These are phyloP conservation scores for Gossypium longicalyx DNA, from an alignment of 345 rosid genomes.

Conservation along the genomic window DNA sequence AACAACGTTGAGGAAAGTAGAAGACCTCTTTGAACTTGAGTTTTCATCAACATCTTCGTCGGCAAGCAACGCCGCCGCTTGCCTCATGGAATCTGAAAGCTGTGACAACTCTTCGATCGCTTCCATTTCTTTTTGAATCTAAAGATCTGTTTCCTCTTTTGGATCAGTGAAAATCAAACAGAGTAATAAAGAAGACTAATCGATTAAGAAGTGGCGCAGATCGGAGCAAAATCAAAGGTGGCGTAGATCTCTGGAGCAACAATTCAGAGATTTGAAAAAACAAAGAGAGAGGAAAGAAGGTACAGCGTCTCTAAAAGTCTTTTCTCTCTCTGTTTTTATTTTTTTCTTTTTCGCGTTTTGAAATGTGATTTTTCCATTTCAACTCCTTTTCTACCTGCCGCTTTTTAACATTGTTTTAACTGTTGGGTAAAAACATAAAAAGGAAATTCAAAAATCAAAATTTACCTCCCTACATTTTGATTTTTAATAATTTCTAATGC, in stretches of 20 bases:
- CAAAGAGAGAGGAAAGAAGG: constrained; percentile 9
- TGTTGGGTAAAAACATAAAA: background rate
- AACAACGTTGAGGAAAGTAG: constrained; percentile 82
- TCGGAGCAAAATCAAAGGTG: background rate
- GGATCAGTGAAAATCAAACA: background rate
- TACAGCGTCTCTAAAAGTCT: constrained; percentile 1
- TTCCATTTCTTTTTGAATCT: constrained; percentile 45
- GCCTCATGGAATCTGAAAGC: constrained; percentile 82
- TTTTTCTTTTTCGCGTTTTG: background rate
- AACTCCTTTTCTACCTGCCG: constrained; percentile 10
- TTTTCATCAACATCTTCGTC: constrained; percentile 89
- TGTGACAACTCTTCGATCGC: constrained; percentile 84
- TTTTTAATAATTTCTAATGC: too few species aligned
- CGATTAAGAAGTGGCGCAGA: background rate
- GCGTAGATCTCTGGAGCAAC: background rate
- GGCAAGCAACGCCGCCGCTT: constrained; percentile 71
- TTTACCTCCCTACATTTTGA: too few species aligned
- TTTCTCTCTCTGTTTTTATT: constrained; percentile 2
- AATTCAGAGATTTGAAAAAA: constrained; percentile 14
- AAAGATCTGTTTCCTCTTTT: background rate
- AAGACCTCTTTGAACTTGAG: constrained; percentile 47
- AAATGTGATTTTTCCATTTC: constrained; percentile 3
- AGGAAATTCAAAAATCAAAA: too few species aligned
- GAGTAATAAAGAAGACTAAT: background rate
- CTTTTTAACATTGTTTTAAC: background rate